These are phyloP conservation scores for Aquilaria sinensis DNA, from an alignment of 345 rosid species.

Conservation along the genomic window DNA sequence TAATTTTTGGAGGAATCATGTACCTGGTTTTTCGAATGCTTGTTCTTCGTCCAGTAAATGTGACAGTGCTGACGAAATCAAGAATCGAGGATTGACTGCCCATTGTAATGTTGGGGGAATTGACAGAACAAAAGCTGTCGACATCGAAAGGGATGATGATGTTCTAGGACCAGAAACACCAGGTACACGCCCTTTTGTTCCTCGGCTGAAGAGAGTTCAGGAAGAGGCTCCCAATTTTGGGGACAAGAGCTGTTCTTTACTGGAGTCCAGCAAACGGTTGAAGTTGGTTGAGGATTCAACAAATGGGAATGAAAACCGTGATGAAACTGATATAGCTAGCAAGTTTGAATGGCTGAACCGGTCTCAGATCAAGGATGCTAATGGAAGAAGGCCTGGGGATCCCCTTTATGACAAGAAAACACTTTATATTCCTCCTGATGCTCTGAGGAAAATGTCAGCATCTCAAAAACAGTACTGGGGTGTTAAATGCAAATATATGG, in stretches of 20 bases:
- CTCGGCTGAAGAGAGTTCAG: constrained; percentile 64
- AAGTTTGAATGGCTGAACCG: constrained; percentile 94
- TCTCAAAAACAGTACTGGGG: constrained; percentile 93
- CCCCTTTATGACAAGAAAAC: constrained; percentile 74
- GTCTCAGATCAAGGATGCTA: constrained; percentile 62
- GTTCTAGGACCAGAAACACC: constrained; percentile 75
- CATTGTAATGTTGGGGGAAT: constrained; percentile 18
- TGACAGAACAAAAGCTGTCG: constrained; percentile 16
- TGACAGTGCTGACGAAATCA: constrained; percentile 10
- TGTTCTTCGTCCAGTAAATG: constrained; percentile 21
- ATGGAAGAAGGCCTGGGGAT: constrained; percentile 70
- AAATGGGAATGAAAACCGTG: constrained; percentile 26
- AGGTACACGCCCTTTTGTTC: constrained; percentile 41
- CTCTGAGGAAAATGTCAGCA: constrained; percentile 74
- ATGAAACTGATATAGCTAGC: constrained; percentile 38
- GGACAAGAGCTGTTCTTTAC: constrained; percentile 21
- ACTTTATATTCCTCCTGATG: constrained; percentile 72
- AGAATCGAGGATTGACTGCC: constrained; percentile 14
- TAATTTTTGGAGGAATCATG: constrained; percentile 34
- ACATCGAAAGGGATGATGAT: constrained; percentile 25
- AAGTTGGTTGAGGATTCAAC: constrained; percentile 41
- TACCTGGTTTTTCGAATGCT: constrained; percentile 13
- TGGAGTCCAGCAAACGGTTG: constrained; percentile 48
- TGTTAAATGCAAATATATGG: constrained; percentile 83
- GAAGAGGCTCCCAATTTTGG: constrained; percentile 34